A percentile compares a stretch with the other conserved stretches of the same genome.
Conservation (phyloP, 2,329 filamentous ascomycete genomes). For the Pleomassaria siparia region DNA sequence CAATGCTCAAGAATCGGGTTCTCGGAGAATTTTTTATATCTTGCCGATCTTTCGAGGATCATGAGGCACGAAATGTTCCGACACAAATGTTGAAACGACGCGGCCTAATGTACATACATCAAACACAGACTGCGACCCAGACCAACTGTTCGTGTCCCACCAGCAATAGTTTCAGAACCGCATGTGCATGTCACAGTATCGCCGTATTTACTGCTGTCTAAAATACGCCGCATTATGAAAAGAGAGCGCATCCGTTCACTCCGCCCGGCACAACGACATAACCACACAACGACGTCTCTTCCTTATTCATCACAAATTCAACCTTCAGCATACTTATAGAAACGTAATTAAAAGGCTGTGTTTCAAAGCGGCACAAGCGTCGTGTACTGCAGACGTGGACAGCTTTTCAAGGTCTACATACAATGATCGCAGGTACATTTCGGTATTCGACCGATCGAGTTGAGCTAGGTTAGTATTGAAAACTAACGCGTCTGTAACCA, state of each 20-base stretch:
- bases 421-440: no score
- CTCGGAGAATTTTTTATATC: background rate
- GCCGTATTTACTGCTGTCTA: background rate
- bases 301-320: no score
- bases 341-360: no score
- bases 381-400: no score
- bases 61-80: background rate
- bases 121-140: background rate
- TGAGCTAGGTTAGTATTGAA: no score
- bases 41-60: background rate
- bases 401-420: no score
- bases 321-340: no score
- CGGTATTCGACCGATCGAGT: no score
- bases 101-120: background rate
- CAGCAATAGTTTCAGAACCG: background rate
- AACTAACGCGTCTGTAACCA: background rate
- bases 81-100: slow-evolving; percentile 3
- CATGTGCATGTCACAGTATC: background rate
- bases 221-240: background rate
- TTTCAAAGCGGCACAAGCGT: no score
- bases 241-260: background rate
- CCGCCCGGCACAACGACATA: no score
- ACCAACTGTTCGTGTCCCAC: background rate
- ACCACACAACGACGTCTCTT: no score
- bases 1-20: background rate